These are phyloP conservation scores for Alternaria sp. DNA, from an alignment of 2,329 filamentous ascomycete genomes.

Conservation along the genomic window DNA sequence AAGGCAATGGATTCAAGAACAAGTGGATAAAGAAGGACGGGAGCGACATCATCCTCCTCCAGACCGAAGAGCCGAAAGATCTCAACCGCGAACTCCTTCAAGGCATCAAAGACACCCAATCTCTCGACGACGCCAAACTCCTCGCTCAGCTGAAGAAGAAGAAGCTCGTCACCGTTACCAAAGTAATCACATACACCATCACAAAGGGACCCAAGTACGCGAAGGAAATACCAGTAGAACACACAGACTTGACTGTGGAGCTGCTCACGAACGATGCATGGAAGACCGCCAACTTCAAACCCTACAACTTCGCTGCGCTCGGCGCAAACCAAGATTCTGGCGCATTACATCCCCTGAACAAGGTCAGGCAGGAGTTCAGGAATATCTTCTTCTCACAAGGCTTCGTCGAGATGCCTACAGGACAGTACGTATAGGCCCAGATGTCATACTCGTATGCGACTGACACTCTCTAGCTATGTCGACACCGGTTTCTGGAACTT, in stretches of 20 bases:
- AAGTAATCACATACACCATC: constrained; percentile 84
- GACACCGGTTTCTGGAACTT: constrained; percentile 99
- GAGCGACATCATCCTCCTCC: constrained; percentile 60
- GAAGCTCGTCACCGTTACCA: constrained; percentile 83
- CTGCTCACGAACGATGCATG: constrained; percentile 88
- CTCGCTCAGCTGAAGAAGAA: constrained; percentile 87
- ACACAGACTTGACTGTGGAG: constrained; percentile 92
- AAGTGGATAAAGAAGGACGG: constrained; percentile 70
- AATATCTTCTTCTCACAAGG: constrained; percentile 99
- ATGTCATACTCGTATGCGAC: not conserved
- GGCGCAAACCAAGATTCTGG: constrained; percentile 66
- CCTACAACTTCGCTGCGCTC: constrained; percentile 77
- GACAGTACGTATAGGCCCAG: constrained; percentile 58
- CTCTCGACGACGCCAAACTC: constrained; percentile 74
- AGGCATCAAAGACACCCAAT: constrained; percentile 72
- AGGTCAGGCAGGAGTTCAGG: constrained; percentile 93
- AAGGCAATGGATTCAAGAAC: constrained; percentile 88
- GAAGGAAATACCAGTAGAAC: constrained; percentile 86
- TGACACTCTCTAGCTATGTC: constrained; percentile 66
- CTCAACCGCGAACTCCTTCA: constrained; percentile 77
- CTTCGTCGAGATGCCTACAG: constrained; percentile 97
- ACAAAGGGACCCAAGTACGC: constrained; percentile 88
- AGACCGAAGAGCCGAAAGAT: constrained; percentile 77
- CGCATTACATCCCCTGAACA: constrained; percentile 71
- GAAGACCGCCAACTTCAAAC: constrained; percentile 90